These are phyloP conservation scores for Penicillium coffeae DNA, from an alignment of 495 filamentous ascomycete genomes.

Conservation along the genomic window DNA sequence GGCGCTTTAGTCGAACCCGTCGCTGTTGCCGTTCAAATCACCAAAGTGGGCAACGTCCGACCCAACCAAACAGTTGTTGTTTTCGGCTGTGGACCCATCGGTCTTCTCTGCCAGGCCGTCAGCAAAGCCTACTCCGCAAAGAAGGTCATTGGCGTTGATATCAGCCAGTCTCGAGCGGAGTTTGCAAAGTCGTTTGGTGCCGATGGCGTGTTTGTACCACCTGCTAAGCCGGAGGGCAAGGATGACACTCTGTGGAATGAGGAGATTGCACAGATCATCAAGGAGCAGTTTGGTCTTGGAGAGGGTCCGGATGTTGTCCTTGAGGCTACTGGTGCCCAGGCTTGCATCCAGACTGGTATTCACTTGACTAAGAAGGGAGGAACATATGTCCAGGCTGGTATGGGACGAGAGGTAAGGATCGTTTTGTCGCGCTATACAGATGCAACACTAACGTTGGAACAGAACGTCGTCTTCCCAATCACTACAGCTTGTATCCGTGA, in stretches of 20 bases:
- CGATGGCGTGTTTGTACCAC: conserved; percentile 60
- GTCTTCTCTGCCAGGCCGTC: conserved; percentile 75
- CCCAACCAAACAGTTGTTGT: conserved; percentile 75
- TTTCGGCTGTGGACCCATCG: conserved; percentile 84
- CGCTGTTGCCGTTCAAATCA: conserved; percentile 75
- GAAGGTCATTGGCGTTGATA: conserved; percentile 74
- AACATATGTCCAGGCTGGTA: conserved; percentile 81
- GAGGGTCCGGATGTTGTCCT: conserved; percentile 73
- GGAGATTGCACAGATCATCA: conserved; percentile 57
- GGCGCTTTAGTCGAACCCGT: conserved; percentile 83
- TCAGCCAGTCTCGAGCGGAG: conserved; percentile 61
- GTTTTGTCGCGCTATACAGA: background rate
- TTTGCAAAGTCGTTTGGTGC: conserved; percentile 67
- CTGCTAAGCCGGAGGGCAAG: conserved; percentile 18
- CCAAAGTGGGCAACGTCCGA: conserved; percentile 60
- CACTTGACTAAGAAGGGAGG: conserved; percentile 69
- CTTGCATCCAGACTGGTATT: conserved; percentile 68
- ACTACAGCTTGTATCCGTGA: conserved; percentile 80
- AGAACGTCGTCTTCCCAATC: conserved; percentile 76
- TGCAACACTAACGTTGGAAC: background rate
- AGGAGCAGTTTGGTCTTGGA: conserved; percentile 39
- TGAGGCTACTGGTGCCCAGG: conserved; percentile 78
- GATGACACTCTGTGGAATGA: conserved; percentile 50
- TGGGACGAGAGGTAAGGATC: conserved; percentile 64
- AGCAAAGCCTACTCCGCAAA: conserved; percentile 68